Conservation (phyloP, 2,329 filamentous ascomycete genomes). For the Colletotrichum plurivorum region DNA sequence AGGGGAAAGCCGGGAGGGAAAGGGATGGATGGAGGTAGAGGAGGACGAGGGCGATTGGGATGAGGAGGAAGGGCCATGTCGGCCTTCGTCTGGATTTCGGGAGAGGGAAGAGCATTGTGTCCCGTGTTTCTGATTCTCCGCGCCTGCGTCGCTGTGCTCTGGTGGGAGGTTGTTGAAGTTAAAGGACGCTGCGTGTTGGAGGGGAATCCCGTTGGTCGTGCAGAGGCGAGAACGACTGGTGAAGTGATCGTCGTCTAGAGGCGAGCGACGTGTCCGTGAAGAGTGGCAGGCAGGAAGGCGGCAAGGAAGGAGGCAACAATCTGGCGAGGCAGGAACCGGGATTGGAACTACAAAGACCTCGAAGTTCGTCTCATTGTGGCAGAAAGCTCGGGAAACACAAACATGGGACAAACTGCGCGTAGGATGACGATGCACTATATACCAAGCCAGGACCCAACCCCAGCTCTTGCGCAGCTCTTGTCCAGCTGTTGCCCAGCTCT, state of each 20-base stretch:
- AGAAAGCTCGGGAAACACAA: not conserved
- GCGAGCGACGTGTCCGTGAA: too few relatives aligned
- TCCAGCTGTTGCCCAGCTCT: too few relatives aligned
- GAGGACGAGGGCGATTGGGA: not conserved
- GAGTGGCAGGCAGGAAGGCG: too few relatives aligned
- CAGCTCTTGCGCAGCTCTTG: too few relatives aligned
- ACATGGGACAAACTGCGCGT: not conserved
- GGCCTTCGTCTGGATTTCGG: conserved; percentile 14
- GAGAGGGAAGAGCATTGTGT: conserved; percentile 7
- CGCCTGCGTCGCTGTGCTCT: too few relatives aligned
- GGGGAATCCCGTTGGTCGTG: too few relatives aligned
- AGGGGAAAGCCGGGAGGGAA: too few relatives aligned
- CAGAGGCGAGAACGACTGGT: too few relatives aligned
- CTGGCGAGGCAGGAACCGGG: not conserved
- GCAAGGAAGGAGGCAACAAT: too few relatives aligned
- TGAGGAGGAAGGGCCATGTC: conserved; percentile 13
- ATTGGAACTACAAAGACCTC: not conserved
- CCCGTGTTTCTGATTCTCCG: not conserved
- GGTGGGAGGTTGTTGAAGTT: too few relatives aligned
- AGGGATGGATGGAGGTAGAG: not conserved
- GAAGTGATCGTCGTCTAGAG: too few relatives aligned
- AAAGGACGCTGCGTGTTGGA: too few relatives aligned
- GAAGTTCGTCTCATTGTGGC: not conserved
- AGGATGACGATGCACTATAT: not conserved
- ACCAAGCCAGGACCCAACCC: not conserved